Evolutionary conservation across 306 rosid genomes (phyloP).

Genomic region (Bauhinia variegata): DNA sequence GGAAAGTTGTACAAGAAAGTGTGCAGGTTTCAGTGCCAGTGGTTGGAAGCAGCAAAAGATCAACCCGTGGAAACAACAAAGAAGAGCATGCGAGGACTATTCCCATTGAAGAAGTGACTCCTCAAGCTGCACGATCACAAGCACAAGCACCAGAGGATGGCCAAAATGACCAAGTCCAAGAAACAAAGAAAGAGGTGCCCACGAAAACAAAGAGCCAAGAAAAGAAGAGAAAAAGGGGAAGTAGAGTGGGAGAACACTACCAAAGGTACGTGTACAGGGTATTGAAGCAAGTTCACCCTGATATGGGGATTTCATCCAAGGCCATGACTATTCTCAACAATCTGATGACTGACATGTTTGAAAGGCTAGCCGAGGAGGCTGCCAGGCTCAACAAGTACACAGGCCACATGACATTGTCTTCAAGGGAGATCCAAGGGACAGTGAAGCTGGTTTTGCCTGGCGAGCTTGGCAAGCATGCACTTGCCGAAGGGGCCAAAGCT

Average conservation of each 20-base stretch:
- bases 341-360: conserved; percentile 83
- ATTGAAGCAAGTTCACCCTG: conserved; percentile 83
- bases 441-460: conserved; percentile 68
- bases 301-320: conserved; percentile 57
- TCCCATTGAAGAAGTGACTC: conserved; percentile 39
- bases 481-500: conserved; percentile 73
- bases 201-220: conserved; percentile 1
- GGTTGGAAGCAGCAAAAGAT: conserved; percentile 29
- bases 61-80: conserved; percentile 23
- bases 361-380: conserved; percentile 69
- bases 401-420: conserved; percentile 47
- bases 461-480: conserved; percentile 71
- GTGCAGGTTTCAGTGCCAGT: conserved; percentile 46
- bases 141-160: too few species aligned
- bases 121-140: background rate
- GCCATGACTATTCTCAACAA: conserved; percentile 68
- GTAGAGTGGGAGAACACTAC: conserved; percentile 49
- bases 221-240: conserved; percentile 36
- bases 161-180: background rate
- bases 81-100: too few species aligned
- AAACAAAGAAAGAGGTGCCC: conserved; percentile 3
- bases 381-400: conserved; percentile 47
- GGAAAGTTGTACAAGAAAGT: conserved; percentile 36
- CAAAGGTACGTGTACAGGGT: conserved; percentile 69
- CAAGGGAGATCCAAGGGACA: conserved; percentile 70